Evolutionary conservation across 2,329 filamentous ascomycete genomes (phyloP).

Genomic region (Chalaropsis thielavioides): DNA sequence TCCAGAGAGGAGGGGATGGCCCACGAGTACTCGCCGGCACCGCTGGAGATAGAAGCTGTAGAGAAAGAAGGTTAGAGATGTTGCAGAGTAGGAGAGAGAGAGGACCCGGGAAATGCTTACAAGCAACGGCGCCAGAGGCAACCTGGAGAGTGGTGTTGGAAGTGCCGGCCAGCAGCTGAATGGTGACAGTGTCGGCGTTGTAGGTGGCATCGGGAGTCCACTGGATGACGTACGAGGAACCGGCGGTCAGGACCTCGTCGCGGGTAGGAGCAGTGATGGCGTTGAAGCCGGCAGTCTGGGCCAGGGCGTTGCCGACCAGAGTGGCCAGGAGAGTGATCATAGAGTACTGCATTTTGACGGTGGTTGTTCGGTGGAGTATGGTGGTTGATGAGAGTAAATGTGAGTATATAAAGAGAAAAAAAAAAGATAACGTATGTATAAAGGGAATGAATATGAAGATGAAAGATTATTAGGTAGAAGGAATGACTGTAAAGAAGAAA

Average conservation of each 20-base stretch:
- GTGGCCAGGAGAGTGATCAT: slow-evolving; percentile 29
- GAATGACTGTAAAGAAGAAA: slow-evolving; percentile 15
- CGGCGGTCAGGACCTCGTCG: slow-evolving; percentile 33
- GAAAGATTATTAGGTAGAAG: slow-evolving; percentile 2
- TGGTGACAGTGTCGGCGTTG: slow-evolving; percentile 32
- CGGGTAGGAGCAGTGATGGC: slow-evolving; percentile 34
- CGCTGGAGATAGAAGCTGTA: slow-evolving; percentile 35
- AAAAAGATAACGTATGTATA: slow-evolving; percentile 4
- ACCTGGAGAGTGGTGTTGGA: slow-evolving; percentile 29
- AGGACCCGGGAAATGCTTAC: slow-evolving; percentile 30
- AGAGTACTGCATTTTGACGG: slow-evolving; percentile 41
- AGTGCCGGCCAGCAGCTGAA: slow-evolving; percentile 41
- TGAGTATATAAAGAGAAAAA: slow-evolving; percentile 5
- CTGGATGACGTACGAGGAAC: slow-evolving; percentile 34
- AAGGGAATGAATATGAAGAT: slow-evolving; percentile 5
- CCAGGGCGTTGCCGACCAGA: slow-evolving; percentile 37
- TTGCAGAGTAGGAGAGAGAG: not conserved
- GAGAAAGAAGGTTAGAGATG: not conserved
- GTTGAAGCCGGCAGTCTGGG: slow-evolving; percentile 44
- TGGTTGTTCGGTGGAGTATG: slow-evolving; percentile 17
- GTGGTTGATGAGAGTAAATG: not conserved
- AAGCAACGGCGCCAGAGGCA: slow-evolving; percentile 26
- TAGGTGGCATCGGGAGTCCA: slow-evolving; percentile 33
- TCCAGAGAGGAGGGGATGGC: slow-evolving; percentile 33
- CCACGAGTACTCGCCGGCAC: slow-evolving; percentile 36